These are phyloP conservation scores for Podospora fimiseda DNA, from an alignment of 495 filamentous ascomycete species.

Conservation along the genomic window DNA sequence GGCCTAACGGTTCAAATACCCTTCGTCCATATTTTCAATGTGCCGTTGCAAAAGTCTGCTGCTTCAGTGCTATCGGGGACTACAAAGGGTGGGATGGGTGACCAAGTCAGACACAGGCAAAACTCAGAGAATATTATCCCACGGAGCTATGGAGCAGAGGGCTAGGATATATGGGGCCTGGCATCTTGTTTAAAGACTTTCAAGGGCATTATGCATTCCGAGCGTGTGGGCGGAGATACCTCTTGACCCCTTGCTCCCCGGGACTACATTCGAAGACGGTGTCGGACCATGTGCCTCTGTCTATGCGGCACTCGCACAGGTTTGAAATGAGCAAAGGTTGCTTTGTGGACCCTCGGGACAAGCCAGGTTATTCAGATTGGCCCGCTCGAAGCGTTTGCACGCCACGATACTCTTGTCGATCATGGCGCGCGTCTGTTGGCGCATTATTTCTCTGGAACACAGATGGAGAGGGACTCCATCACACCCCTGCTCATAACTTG, in stretches of 20 bases:
- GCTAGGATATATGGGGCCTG: slow-evolving; percentile 8
- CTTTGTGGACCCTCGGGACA: slow-evolving; percentile 22
- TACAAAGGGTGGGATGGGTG: neutral
- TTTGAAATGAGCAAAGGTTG: slow-evolving; percentile 27
- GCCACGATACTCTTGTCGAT: slow-evolving; percentile 36
- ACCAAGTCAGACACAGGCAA: slow-evolving; percentile 4
- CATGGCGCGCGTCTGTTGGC: slow-evolving; percentile 21
- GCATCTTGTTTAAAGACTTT: slow-evolving; percentile 21
- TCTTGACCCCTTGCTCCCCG: slow-evolving; percentile 21
- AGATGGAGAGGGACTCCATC: slow-evolving; percentile 11
- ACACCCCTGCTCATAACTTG: slow-evolving; percentile 18
- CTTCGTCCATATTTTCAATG: slow-evolving; percentile 27
- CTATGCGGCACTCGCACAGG: slow-evolving; percentile 25
- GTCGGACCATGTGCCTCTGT: slow-evolving; percentile 19
- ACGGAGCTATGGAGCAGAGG: neutral
- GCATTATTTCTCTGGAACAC: slow-evolving; percentile 14
- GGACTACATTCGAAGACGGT: slow-evolving; percentile 15
- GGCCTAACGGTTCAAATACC: slow-evolving; percentile 12
- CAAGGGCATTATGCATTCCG: slow-evolving; percentile 18
- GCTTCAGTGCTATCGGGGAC: neutral
- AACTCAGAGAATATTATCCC: slow-evolving; percentile 4
- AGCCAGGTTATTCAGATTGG: slow-evolving; percentile 30
- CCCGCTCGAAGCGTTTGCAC: slow-evolving; percentile 20
- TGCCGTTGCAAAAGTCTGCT: neutral
- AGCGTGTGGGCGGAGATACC: slow-evolving; percentile 18